Percentiles rank a stretch among this genome's conserved stretches.
Conservation (phyloP, 116 monocot genomes). For the Trichopus zeylanicus region DNA sequence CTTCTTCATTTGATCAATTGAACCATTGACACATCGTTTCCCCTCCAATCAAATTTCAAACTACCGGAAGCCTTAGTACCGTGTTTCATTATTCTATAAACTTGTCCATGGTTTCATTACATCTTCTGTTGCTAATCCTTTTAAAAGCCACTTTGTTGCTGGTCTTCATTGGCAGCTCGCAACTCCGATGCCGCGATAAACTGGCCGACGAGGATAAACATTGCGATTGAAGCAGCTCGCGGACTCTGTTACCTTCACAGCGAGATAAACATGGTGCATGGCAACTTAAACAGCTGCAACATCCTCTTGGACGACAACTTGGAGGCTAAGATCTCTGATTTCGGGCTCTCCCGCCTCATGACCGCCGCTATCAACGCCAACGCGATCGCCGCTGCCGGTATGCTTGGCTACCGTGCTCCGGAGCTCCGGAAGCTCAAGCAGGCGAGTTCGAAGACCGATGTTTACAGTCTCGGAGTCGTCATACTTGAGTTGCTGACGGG, state of each 20-base stretch:
- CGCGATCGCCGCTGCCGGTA: slow-evolving; percentile 59
- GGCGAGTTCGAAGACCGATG: slow-evolving; percentile 72
- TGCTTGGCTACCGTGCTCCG: slow-evolving; percentile 86
- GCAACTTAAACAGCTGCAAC: slow-evolving; percentile 70
- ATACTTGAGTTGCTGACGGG: slow-evolving; percentile 89
- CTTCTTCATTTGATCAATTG: background rate
- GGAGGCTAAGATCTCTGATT: slow-evolving; percentile 54
- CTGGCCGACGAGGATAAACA: slow-evolving; percentile 78
- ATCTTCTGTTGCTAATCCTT: no score
- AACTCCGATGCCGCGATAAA: slow-evolving; percentile 62
- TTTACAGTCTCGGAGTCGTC: slow-evolving; percentile 76
- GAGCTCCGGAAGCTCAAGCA: slow-evolving; percentile 91
- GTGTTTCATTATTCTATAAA: no score
- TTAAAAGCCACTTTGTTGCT: background rate
- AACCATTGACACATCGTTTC: no score
- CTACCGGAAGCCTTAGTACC: no score
- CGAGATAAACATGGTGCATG: slow-evolving; percentile 60
- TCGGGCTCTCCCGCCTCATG: slow-evolving; percentile 82
- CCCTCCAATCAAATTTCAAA: no score
- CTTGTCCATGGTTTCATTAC: no score
- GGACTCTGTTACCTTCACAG: slow-evolving; percentile 70
- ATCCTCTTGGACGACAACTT: slow-evolving; percentile 51
- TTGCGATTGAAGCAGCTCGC: slow-evolving; percentile 43
- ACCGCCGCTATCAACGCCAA: slow-evolving; percentile 55
- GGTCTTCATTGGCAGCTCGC: slow-evolving; percentile 37